Evolutionary conservation across 2,329 filamentous ascomycete species (phyloP).

Genomic region (Neophaeococcomyces aloes): DNA sequence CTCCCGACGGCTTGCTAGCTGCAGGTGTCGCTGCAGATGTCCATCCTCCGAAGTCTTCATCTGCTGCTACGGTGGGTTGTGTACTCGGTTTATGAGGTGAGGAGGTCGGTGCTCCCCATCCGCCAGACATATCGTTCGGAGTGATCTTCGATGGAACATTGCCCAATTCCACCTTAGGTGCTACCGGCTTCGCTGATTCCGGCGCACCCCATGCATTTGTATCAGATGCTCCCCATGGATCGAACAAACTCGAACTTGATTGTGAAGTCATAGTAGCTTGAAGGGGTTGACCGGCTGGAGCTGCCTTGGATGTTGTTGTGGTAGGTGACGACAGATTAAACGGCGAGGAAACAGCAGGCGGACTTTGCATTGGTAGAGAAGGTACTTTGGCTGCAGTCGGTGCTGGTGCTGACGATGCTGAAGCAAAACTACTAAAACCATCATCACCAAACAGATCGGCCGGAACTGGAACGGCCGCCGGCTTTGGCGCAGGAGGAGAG

Average conservation of each 20-base stretch:
- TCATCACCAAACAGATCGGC: slow-evolving; percentile 21
- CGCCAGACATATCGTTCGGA: slow-evolving; percentile 54
- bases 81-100: slow-evolving; percentile 26
- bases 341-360: slow-evolving; percentile 48
- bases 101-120: slow-evolving; percentile 45
- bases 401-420: slow-evolving; percentile 18
- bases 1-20: slow-evolving; percentile 10
- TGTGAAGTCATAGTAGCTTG: slow-evolving; percentile 25
- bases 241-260: slow-evolving; percentile 39
- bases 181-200: slow-evolving; percentile 33
- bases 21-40: slow-evolving; percentile 50
- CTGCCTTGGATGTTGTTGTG: slow-evolving; percentile 30
- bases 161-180: slow-evolving; percentile 23
- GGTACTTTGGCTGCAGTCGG: slow-evolving; percentile 24
- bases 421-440: slow-evolving; percentile 22
- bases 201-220: slow-evolving; percentile 69
- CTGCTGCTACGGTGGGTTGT: slow-evolving; percentile 62
- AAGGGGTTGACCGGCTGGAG: slow-evolving; percentile 26
- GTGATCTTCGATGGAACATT: slow-evolving; percentile 39
- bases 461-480: slow-evolving; percentile 35
- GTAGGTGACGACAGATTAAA: slow-evolving; percentile 65
- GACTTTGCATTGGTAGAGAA: slow-evolving; percentile 16
- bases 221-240: slow-evolving; percentile 59
- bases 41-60: slow-evolving; percentile 97
- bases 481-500: slow-evolving; percentile 33